Evolutionary conservation across 1,139 yeast species (phyloP).

Genomic region (Yamadazyma triangularis): DNA sequence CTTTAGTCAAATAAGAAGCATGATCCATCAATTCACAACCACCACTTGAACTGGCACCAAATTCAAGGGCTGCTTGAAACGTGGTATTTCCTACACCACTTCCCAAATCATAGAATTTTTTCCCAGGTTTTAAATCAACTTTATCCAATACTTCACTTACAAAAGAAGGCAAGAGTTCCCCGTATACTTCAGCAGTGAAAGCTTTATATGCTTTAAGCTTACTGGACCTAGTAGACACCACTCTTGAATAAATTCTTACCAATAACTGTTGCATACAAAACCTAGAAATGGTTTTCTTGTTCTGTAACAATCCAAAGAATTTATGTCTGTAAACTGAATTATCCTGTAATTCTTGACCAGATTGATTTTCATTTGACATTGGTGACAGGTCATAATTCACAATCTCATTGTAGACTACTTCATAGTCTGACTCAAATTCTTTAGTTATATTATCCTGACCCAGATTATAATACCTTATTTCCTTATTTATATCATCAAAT

Average conservation of each 20-base stretch:
- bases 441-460: neutral
- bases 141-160: constrained; percentile 64
- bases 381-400: neutral
- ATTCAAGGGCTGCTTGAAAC: constrained; percentile 83
- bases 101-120: constrained; percentile 77
- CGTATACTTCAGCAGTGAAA: constrained; percentile 87
- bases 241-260: constrained; percentile 67
- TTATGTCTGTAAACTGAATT: constrained; percentile 13
- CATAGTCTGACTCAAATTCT: neutral
- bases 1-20: constrained; percentile 64
- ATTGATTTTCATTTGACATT: neutral
- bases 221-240: constrained; percentile 70
- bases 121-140: constrained; percentile 50
- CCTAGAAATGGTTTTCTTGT: constrained; percentile 45
- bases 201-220: constrained; percentile 72
- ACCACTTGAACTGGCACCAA: constrained; percentile 70
- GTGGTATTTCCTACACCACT: constrained; percentile 94
- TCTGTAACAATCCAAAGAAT: constrained; percentile 28
- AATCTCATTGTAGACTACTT: neutral
- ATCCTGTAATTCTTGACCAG: neutral
- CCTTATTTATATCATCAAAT: constrained; percentile 29
- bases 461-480: constrained; percentile 20
- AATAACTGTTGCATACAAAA: constrained; percentile 64
- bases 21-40: constrained; percentile 90
- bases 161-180: constrained; percentile 81